Evolutionary conservation across 805 yeast genomes (phyloP), one percentile per base, ranked within the genome.

Genomic region (Grigorovia jiainica): DNA sequence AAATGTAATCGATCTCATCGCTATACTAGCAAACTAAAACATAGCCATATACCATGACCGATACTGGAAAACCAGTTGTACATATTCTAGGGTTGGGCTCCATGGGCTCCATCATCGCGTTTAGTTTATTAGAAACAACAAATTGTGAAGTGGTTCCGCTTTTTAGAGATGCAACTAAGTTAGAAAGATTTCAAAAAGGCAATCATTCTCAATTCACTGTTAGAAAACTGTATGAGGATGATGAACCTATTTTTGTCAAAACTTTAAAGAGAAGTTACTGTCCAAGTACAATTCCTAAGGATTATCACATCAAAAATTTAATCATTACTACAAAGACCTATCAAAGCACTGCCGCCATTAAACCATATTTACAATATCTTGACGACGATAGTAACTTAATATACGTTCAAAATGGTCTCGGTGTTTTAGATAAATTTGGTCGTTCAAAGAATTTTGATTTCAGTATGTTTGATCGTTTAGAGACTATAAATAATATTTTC

Each of bases 331-430:
- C 95, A 4, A 90, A 90, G 60, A 78, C 94, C 0, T 77, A 81
- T 46, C 85, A 82, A 53, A 82, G 95, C 0, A 63, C 69, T 18
- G 58, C 60, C 3, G 94, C 97, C 0, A 45, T 89, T 15, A 55
- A 52, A 27, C 81, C 82, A 3, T 67, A 78, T 40, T 46, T 76
- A 17, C 68, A 71, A 1, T 63, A 63, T 42, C 68, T 90, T 23
- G 59, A 63, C 21, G 54, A 64, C 2, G 56, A 67, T 2, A 76
- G 95, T 2, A 81, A 78, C 45, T 63, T 89, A 10, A 54, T 90
- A 31, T 61, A 92, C 18, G 61, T 90, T 7, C 97, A 92, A 51
- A 92, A 92, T 58, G 98, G 98, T 1, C 71, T 87, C 68, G 97
- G 97, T 8, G 79, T 83, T 18, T 65, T 75, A 6, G 83, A 82